Conservation (phyloP, 768 basidiomycete genomes). For the Suillus weaverae region DNA sequence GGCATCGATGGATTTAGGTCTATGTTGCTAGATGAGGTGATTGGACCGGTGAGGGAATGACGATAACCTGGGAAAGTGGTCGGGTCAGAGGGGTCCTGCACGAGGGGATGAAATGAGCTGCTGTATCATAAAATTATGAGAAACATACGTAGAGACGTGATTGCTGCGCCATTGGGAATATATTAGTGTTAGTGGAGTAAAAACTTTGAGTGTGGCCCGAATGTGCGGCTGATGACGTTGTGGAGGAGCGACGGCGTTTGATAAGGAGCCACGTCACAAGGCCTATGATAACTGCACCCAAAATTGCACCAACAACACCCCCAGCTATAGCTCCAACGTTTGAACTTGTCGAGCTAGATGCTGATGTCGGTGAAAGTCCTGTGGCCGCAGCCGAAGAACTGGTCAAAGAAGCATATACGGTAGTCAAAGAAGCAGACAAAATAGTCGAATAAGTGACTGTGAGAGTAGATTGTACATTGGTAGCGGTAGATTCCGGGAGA, state of each 20-base stretch:
- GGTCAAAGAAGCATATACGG: conserved; percentile 10
- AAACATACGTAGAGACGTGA: conserved; percentile 30
- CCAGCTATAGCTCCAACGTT: conserved; percentile 59
- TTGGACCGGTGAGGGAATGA: conserved; percentile 12
- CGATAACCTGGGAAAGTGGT: conserved; percentile 35
- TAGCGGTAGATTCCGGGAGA: conserved; percentile 44
- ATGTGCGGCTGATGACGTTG: conserved; percentile 14
- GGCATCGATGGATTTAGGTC: conserved; percentile 3
- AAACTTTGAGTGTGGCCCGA: conserved; percentile 6
- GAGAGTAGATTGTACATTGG: conserved; percentile 30
- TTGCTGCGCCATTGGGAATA: conserved; percentile 21
- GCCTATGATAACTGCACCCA: conserved; percentile 43
- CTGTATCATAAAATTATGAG: background rate
- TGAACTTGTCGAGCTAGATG: conserved; percentile 10
- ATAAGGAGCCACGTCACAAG: conserved; percentile 40
- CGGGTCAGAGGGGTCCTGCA: conserved; percentile 39
- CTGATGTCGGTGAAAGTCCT: conserved; percentile 6
- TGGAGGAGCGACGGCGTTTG: conserved; percentile 27
- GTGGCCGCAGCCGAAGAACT: conserved; percentile 12
- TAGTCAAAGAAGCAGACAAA: conserved; percentile 16
- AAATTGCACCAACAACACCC: conserved; percentile 62
- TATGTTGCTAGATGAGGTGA: conserved; percentile 7
- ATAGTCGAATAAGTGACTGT: conserved; percentile 12
- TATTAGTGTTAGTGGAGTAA: conserved; percentile 12
- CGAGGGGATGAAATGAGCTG: conserved; percentile 6